Conservation (phyloP, 441 rosid species). For the Euphorbia celastroides region DNA sequence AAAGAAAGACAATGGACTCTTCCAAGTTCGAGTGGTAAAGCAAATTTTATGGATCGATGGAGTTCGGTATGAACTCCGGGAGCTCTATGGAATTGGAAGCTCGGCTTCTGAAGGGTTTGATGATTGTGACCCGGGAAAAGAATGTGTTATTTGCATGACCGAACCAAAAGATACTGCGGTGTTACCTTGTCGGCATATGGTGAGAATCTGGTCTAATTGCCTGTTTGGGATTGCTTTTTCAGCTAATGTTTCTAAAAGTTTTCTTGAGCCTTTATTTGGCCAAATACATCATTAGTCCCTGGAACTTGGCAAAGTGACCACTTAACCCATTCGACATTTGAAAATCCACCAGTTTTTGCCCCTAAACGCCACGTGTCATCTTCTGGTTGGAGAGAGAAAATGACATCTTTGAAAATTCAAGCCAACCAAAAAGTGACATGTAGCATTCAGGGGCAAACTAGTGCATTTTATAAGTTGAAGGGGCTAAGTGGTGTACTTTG, state of each 20-base stretch:
- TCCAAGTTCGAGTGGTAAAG: conserved; percentile 53
- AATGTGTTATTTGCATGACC: conserved; percentile 82
- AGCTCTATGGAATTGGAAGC: conserved; percentile 64
- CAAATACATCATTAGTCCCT: too few relatives aligned
- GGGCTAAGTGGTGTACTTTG: too few relatives aligned
- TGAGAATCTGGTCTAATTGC: conserved; percentile 26
- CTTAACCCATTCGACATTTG: too few relatives aligned
- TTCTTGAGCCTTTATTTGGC: too few relatives aligned
- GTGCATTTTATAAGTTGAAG: too few relatives aligned
- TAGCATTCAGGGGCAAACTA: too few relatives aligned
- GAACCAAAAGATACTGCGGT: conserved; percentile 76
- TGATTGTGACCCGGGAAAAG: conserved; percentile 59
- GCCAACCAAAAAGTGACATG: too few relatives aligned
- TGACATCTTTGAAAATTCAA: too few relatives aligned
- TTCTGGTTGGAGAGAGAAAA: too few relatives aligned
- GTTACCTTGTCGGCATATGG: conserved; percentile 91
- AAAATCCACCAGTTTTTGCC: too few relatives aligned
- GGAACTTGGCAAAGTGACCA: too few relatives aligned
- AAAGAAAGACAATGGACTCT: conserved; percentile 37
- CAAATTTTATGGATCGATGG: conserved; percentile 84
- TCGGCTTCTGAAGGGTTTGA: conserved; percentile 43
- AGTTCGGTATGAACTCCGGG: conserved; percentile 70
- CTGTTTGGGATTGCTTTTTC: neutral
- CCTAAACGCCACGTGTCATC: too few relatives aligned
- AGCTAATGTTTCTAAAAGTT: neutral